Evolutionary conservation across 495 filamentous ascomycete genomes (phyloP), one percentile per base, ranked within the genome.

Genomic region (Penicillium psychrofluorescens): DNA sequence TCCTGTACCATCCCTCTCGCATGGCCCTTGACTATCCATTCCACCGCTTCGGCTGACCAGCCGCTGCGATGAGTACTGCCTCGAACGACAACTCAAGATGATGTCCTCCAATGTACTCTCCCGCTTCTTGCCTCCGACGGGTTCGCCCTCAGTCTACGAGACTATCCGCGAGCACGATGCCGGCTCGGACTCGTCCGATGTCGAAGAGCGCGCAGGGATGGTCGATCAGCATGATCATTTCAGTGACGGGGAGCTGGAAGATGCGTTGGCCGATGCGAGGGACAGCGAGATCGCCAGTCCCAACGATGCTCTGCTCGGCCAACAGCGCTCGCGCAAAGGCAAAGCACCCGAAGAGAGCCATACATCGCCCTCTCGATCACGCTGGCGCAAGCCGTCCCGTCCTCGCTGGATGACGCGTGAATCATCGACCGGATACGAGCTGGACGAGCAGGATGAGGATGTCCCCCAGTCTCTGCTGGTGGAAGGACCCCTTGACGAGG

Each of bases 381-480:
- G 59, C 29, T 54, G 56, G 36, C 58, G 59, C 35, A 70, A 61
- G 42, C 35, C 47, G 1, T 58, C 56, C 8, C 56, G 51, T 38
- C 56, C 64, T n/a, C 56, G 59, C 13, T 69, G 66, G 63, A 54
- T 65, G 50, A 35, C 42, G 14, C 64, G 51, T 29, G 39, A 45
- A 11, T 53, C 50, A 15, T 48, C 58, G 7, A 56, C 57, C 6
- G 58, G 56, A 0, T 57, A 66, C 37, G 63, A 81, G 14, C 68
- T 83, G 11, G 83, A 88, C n/a, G 87, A 94, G 41, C 78, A 76
- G 12, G 87, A 95, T 56, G 90, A 95, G 41, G 92, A 97, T 51
- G 92, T 98, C 1, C 92, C 92, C 4, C 78, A 80, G 29, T 96
- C 91, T 11, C 72, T 98, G 39, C 64, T 97, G 27, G 79, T 97